phyloP scores from a whole-genome alignment of 2,329 filamentous ascomycete species.

The Colletotrichum echinochloae region DNA sequence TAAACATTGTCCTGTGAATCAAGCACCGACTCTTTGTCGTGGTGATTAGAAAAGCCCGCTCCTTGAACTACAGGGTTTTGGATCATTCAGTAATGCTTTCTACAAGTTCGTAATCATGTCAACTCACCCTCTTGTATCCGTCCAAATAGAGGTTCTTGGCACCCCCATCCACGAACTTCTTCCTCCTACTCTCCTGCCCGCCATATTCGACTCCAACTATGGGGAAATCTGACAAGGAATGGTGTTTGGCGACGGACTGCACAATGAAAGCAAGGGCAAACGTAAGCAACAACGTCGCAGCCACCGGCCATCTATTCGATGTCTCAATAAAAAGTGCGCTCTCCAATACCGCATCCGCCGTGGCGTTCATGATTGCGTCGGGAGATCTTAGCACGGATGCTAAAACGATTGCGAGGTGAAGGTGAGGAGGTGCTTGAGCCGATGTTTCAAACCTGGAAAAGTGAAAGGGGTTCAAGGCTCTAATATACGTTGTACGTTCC shows the following conservation, averaged over 20 bases:
- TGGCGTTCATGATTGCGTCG: constrained; percentile 13
- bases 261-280: constrained; percentile 14
- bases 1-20: too few species aligned
- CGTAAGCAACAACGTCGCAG: constrained; percentile 5
- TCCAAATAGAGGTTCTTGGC: constrained; percentile 45
- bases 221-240: constrained; percentile 42
- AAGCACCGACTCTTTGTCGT: constrained; percentile 43
- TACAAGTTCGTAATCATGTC: background rate
- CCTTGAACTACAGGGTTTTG: constrained; percentile 45
- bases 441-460: background rate
- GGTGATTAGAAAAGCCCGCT: constrained; percentile 47
- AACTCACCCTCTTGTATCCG: constrained; percentile 47
- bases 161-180: constrained; percentile 43
- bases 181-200: constrained; percentile 44
- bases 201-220: constrained; percentile 46
- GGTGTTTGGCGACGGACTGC: constrained; percentile 17
- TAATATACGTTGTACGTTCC: constrained; percentile 16
- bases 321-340: constrained; percentile 13
- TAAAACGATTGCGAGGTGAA: background rate
- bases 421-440: background rate
- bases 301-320: constrained; percentile 24
- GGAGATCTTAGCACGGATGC: constrained; percentile 22
- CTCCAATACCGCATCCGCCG: constrained; percentile 9
- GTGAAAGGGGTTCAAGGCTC: background rate
- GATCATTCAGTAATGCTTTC: background rate